A percentile compares a stretch with the other conserved stretches of the same genome.
Conservation (phyloP, 805 yeast species). For the Phaffomyces antillensis region DNA sequence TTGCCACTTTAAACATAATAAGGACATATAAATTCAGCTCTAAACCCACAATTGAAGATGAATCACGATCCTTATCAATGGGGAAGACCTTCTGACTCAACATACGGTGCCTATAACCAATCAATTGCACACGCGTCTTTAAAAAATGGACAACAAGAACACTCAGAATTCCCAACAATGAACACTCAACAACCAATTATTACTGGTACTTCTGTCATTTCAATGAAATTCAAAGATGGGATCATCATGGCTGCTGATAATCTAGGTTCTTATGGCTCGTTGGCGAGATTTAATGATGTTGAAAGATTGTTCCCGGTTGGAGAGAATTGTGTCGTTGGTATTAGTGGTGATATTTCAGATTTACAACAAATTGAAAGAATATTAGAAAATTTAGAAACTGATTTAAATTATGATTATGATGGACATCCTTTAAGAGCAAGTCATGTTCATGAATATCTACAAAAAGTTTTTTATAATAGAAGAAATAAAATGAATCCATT, state of each 20-base stretch:
- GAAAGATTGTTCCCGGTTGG: constrained; percentile 87
- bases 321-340: constrained; percentile 78
- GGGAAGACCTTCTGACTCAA: constrained; percentile 88
- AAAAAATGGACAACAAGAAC: constrained; percentile 3
- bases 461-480: constrained; percentile 77
- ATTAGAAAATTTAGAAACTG: constrained; percentile 71
- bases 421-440: constrained; percentile 72
- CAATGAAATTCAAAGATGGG: constrained; percentile 85
- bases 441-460: constrained; percentile 80
- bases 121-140: constrained; percentile 58
- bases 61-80: constrained; percentile 91
- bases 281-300: constrained; percentile 76
- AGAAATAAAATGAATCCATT: constrained; percentile 92
- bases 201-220: constrained; percentile 94
- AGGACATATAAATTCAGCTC: too few species aligned
- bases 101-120: constrained; percentile 76
- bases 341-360: constrained; percentile 93
- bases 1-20: not conserved
- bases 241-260: constrained; percentile 93
- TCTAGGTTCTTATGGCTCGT: constrained; percentile 87
- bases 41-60: constrained; percentile 37
- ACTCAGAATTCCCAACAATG: constrained; percentile 56
- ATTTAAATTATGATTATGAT: constrained; percentile 69
- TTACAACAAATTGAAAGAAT: constrained; percentile 74
- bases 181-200: constrained; percentile 92